Percentiles rank a stretch among this genome's conserved stretches.
These are phyloP conservation scores for Mariannaea elegans DNA, from an alignment of 2,329 filamentous ascomycete species.

Conservation along the genomic window DNA sequence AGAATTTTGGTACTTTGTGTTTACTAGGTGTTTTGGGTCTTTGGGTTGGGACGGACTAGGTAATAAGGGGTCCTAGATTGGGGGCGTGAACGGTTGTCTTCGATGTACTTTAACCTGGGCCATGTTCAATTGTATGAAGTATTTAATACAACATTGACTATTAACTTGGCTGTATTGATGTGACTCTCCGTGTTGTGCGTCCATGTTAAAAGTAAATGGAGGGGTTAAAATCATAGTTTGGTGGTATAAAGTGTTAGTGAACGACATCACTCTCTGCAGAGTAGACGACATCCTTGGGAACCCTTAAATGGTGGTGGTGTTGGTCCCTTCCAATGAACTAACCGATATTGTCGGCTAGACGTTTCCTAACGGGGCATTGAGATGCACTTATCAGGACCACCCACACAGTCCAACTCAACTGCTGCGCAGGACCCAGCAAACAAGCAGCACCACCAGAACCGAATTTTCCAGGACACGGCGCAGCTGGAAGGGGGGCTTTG, in stretches of 20 bases:
- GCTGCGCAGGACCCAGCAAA: neutral
- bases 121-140: too few relatives aligned
- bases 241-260: too few relatives aligned
- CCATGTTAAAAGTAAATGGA: too few relatives aligned
- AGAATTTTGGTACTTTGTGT: neutral
- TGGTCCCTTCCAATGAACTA: too few relatives aligned
- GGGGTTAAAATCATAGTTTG: too few relatives aligned
- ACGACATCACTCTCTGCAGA: too few relatives aligned
- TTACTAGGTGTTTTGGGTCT: neutral
- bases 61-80: neutral
- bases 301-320: too few relatives aligned
- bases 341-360: too few relatives aligned
- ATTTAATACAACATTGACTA: too few relatives aligned
- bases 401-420: neutral
- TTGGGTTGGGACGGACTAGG: neutral
- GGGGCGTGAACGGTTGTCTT: neutral
- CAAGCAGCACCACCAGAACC: neutral
- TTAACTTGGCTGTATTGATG: too few relatives aligned
- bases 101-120: neutral
- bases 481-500: conserved; percentile 11
- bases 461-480: neutral
- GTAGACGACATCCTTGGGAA: too few relatives aligned
- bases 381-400: conserved; percentile 5
- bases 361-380: conserved; percentile 6
- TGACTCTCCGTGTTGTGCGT: too few relatives aligned